Evolutionary conservation across 768 basidiomycete genomes (phyloP), one percentile per base, ranked within the genome.

Genomic region (Gloeophyllum trabeum): DNA sequence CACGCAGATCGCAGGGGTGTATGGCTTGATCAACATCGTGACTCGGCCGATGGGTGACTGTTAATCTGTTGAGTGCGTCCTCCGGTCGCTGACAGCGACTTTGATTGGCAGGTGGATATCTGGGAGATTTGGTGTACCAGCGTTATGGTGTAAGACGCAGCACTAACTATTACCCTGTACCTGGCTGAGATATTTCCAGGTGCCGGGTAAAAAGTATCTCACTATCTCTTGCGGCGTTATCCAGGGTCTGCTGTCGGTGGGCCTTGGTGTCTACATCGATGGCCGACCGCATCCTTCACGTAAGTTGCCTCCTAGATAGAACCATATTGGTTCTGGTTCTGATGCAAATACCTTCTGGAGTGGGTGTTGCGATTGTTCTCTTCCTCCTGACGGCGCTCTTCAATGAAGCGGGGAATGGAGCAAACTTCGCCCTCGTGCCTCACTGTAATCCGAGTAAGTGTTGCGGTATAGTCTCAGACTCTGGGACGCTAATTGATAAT

Each of bases 11-110:
- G 28, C 28, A 16, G 16, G 28, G 10, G 16, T 32, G 43, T 12
- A 35, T 26, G 73, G 76, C 3, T 61, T 78, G 43, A 51, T 76
- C 35, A 78, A 77, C 50, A 28, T 76, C 28, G 49, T 73, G 44
- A 66, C 69, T 0, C 65, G 76, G 4, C 72, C 73, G 0, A 43
- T 69, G 2, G 70, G 59, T 46, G 14, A n/a, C 38, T 42, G 26
- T 30, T 6, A 30, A 19, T 35, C 35, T 16, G 28, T 21, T 32
- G 2, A 20, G 24, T 22, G 10, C 6, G 23, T 20, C 2, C 2
- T 28, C 10, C 42, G n/a, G 20, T 12, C 7, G 25, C 40, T 16
- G 32, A 4, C 36, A 19, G 6, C n/a, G 24, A 35, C 4, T 26
- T n/a, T n/a, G 5, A n/a, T n/a, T 32, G 41, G 32, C 40, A 51